Evolutionary conservation across 768 basidiomycete species (phyloP).

Genomic region (Russula lepida): DNA sequence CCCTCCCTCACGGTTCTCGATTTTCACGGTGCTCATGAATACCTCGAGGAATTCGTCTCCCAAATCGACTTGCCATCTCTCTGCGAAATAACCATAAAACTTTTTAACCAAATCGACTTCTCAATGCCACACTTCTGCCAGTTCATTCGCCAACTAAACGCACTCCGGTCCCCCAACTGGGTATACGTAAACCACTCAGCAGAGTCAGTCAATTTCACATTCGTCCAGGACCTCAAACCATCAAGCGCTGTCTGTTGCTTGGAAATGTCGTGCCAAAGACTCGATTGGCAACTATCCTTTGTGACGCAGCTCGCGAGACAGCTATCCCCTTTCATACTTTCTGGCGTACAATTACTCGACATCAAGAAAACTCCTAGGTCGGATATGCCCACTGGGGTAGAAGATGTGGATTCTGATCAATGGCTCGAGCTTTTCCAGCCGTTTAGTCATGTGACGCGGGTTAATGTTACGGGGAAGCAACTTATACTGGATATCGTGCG

Average conservation of each 20-base stretch:
- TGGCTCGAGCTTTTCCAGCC: conserved; percentile 1
- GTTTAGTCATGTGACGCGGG: background rate
- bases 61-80: background rate
- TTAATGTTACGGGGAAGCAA: background rate
- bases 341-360: background rate
- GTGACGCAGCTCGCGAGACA: background rate
- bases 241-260: background rate
- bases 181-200: background rate
- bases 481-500: background rate
- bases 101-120: background rate
- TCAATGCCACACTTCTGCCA: background rate
- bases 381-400: background rate
- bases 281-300: conserved; percentile 3
- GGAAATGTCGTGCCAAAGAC: background rate
- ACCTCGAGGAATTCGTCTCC: background rate
- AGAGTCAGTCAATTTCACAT: background rate
- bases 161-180: background rate
- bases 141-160: background rate
- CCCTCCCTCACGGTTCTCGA: background rate
- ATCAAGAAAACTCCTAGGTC: background rate
- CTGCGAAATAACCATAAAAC: background rate
- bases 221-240: too few relatives aligned
- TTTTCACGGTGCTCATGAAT: conserved; percentile 1
- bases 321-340: background rate
- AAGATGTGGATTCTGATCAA: background rate